Evolutionary conservation across 2,329 filamentous ascomycete species (phyloP), one percentile per base, ranked within the genome.

Genomic region (Alternaria angustiovoidea): DNA sequence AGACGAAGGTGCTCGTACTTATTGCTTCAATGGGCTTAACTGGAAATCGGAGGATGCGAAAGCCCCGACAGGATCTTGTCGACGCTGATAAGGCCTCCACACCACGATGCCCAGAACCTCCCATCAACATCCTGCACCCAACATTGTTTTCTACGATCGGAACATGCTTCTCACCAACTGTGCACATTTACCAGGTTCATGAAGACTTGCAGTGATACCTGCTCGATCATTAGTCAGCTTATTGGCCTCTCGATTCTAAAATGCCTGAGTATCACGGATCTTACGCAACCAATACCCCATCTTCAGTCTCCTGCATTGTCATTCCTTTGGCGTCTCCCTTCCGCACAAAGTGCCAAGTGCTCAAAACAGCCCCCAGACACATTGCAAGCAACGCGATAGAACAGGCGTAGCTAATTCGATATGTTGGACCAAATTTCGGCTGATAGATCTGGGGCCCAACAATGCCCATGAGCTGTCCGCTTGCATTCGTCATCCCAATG

Each of bases 391-490:
- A 61, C 2, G 72, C 74, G 43, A 80, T 76, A 6, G 75, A 77
- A 18, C 71, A 72, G 7, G 71, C 68, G 64, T 77, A 81, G 61
- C 76, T 80, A 12, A 80, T 72, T 7, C 65, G 66, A 67, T 81
- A 81, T 2, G 67, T 73, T 28, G 79, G 79, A 1, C 79, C 79
- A 59, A 79, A 81, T 56, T 72, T 79, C 4, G 74, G 55, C 57
- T 79, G 77, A 61, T 81, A 81, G 5, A 80, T 76, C 62, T 79
- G 78, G 14, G 79, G 79, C 1, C 79, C 77, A 9, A 80, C 76
- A 41, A 81, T 24, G 6, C 22, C 22, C 22, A 24, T 24, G 22
- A 80, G 63, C 54, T 80, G 77, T 32, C 68, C 67, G 41, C 65
- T 67, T 4, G 62, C 63, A 51, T 78, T 79, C 5, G 78, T 80